Percentiles rank a stretch among this genome's conserved stretches.
These are phyloP conservation scores for Claviceps sp. DNA, from an alignment of 2,329 filamentous ascomycete genomes.

Conservation along the genomic window DNA sequence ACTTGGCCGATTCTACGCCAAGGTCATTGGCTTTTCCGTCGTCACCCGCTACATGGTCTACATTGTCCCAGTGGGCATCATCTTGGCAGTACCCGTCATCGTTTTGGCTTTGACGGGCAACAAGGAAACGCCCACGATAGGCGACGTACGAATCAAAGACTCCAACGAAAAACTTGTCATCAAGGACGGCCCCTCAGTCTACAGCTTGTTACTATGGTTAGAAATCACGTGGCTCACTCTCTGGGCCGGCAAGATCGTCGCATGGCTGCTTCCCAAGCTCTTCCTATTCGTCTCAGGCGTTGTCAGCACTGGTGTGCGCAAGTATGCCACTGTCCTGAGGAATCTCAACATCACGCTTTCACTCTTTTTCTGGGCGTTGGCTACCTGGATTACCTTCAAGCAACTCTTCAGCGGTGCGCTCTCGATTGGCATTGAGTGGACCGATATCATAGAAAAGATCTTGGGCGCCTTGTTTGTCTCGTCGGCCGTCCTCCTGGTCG, in stretches of 20 bases:
- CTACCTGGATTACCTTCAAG: slow-evolving; percentile 48
- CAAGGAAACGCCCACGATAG: slow-evolving; percentile 24
- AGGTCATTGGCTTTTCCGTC: slow-evolving; percentile 49
- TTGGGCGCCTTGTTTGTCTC: slow-evolving; percentile 55
- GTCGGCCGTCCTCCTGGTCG: slow-evolving; percentile 57
- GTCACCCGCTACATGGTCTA: slow-evolving; percentile 56
- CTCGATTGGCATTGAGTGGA: slow-evolving; percentile 33
- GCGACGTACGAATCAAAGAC: slow-evolving; percentile 13
- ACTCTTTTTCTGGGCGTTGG: slow-evolving; percentile 55
- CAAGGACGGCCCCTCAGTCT: slow-evolving; percentile 33
- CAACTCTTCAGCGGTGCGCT: slow-evolving; percentile 30
- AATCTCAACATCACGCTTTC: slow-evolving; percentile 54
- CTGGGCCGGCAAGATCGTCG: slow-evolving; percentile 53
- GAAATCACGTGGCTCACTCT: slow-evolving; percentile 54
- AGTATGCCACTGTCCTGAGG: slow-evolving; percentile 53
- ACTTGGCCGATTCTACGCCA: slow-evolving; percentile 53
- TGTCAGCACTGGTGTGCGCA: slow-evolving; percentile 54
- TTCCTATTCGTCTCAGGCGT: slow-evolving; percentile 61
- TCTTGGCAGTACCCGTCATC: slow-evolving; percentile 50
- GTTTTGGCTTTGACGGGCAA: slow-evolving; percentile 34
- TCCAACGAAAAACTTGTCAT: not conserved
- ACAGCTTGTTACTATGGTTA: slow-evolving; percentile 55
- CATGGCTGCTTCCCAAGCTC: slow-evolving; percentile 43
- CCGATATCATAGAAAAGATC: slow-evolving; percentile 47
- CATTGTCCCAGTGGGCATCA: slow-evolving; percentile 46